Percentiles rank a stretch among this genome's conserved stretches.
phyloP scores from a whole-genome alignment of 1,284 basidiomycete species.

The Pterulicium gracile region DNA sequence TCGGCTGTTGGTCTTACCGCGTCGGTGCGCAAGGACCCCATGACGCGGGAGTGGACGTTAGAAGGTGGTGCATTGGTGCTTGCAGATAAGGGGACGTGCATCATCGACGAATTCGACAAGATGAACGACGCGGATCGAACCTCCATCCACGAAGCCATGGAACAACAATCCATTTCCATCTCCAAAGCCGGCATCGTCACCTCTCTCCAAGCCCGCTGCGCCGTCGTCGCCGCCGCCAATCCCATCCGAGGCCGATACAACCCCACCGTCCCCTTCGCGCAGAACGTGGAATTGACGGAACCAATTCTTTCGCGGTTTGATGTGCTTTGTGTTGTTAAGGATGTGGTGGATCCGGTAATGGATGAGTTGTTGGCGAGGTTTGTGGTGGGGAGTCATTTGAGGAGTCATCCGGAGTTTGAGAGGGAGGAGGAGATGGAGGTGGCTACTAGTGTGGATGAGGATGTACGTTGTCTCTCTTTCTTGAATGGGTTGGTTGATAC shows the following conservation, averaged over 20 bases:
- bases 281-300: slow-evolving; percentile 98
- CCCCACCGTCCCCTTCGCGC: slow-evolving; percentile 94
- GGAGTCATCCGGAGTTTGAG: slow-evolving; percentile 92
- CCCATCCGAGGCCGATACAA: slow-evolving; percentile 94
- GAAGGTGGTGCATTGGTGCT: slow-evolving; percentile 97
- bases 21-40: slow-evolving; percentile 93
- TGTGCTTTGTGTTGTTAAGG: slow-evolving; percentile 96
- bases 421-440: slow-evolving; percentile 85
- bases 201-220: slow-evolving; percentile 92
- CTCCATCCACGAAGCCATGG: slow-evolving; percentile 99
- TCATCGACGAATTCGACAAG: slow-evolving; percentile 99
- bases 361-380: slow-evolving; percentile 96
- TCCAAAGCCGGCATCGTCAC: slow-evolving; percentile 99
- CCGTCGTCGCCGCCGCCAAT: slow-evolving; percentile 96
- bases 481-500: slow-evolving; percentile 5
- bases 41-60: slow-evolving; percentile 97
- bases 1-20: slow-evolving; percentile 98
- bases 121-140: slow-evolving; percentile 99
- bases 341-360: slow-evolving; percentile 92
- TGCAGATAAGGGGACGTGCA: slow-evolving; percentile 96
- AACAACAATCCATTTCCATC: slow-evolving; percentile 99
- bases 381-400: slow-evolving; percentile 91
- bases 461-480: slow-evolving; percentile 45
- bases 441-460: slow-evolving; percentile 80
- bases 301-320: slow-evolving; percentile 99